phyloP scores from a whole-genome alignment of 345 rosid species.

The Lepidium africanum region DNA sequence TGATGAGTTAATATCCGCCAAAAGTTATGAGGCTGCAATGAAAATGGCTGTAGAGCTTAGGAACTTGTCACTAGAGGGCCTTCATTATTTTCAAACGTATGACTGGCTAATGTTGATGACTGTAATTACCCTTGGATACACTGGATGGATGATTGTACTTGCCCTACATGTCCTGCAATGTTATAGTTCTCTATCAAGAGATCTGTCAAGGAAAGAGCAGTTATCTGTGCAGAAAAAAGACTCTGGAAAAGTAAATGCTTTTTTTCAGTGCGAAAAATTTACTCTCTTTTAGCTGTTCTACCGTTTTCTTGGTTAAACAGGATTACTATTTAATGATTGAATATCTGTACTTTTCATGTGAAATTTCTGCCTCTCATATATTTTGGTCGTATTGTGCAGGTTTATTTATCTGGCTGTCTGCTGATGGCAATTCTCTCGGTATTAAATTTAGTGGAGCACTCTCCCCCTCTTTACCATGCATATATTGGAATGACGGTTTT shows the following conservation, averaged over 20 bases:
- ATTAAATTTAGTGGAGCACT: slow-evolving; percentile 53
- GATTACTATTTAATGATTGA: background rate
- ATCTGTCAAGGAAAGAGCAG: slow-evolving; percentile 42
- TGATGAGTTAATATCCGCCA: slow-evolving; percentile 48
- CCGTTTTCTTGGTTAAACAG: background rate
- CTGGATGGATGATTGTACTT: slow-evolving; percentile 89
- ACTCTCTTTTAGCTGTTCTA: background rate
- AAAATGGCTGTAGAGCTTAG: slow-evolving; percentile 61
- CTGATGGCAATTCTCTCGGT: slow-evolving; percentile 50
- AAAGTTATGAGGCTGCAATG: slow-evolving; percentile 62
- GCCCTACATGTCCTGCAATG: slow-evolving; percentile 79
- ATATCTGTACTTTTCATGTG: background rate
- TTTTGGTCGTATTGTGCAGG: slow-evolving; percentile 40
- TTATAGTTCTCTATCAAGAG: slow-evolving; percentile 58
- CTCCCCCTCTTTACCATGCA: slow-evolving; percentile 91
- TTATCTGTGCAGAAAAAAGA: slow-evolving; percentile 37
- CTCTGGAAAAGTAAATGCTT: slow-evolving; percentile 57
- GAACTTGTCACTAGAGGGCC: slow-evolving; percentile 78
- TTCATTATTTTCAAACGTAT: slow-evolving; percentile 91
- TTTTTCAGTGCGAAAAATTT: background rate
- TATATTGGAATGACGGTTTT: slow-evolving; percentile 78
- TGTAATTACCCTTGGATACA: slow-evolving; percentile 70
- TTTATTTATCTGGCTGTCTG: slow-evolving; percentile 48
- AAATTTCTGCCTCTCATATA: slow-evolving; percentile 11
- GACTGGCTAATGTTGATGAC: slow-evolving; percentile 97